Percentiles rank a stretch among this genome's conserved stretches.
Evolutionary conservation across 2,329 filamentous ascomycete genomes (phyloP).

Genomic region (Colletotrichum sp.): DNA sequence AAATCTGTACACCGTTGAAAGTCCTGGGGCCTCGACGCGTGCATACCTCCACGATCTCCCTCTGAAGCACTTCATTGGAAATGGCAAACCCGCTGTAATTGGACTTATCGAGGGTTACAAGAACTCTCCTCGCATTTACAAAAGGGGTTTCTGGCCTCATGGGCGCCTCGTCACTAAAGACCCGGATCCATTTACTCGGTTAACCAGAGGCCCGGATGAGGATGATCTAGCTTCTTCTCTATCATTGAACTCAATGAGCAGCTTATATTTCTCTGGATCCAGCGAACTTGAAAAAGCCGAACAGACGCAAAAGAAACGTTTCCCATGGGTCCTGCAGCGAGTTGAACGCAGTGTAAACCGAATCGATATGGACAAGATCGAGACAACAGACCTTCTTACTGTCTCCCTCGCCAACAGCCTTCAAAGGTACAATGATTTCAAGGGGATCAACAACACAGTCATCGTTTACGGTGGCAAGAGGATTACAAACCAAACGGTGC

Average conservation of each 20-base stretch:
- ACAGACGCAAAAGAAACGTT: neutral
- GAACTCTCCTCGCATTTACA: neutral
- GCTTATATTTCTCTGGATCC: neutral
- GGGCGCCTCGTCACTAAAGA: neutral
- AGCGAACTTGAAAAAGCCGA: neutral
- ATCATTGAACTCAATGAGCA: neutral
- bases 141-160: neutral
- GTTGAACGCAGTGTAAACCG: neutral
- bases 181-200: neutral
- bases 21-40: neutral
- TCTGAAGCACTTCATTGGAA: neutral
- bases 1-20: neutral
- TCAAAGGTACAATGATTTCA: neutral
- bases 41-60: neutral
- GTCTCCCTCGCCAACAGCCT: neutral
- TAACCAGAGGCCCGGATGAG: neutral
- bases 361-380: neutral
- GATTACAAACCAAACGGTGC: neutral
- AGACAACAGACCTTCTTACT: neutral
- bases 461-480: neutral
- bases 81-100: neutral
- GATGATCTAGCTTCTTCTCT: accelerated
- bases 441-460: neutral
- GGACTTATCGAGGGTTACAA: neutral
- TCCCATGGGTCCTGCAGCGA: neutral